Conservation (phyloP, 2,329 filamentous ascomycete species). For the Alternaria burnsii region DNA sequence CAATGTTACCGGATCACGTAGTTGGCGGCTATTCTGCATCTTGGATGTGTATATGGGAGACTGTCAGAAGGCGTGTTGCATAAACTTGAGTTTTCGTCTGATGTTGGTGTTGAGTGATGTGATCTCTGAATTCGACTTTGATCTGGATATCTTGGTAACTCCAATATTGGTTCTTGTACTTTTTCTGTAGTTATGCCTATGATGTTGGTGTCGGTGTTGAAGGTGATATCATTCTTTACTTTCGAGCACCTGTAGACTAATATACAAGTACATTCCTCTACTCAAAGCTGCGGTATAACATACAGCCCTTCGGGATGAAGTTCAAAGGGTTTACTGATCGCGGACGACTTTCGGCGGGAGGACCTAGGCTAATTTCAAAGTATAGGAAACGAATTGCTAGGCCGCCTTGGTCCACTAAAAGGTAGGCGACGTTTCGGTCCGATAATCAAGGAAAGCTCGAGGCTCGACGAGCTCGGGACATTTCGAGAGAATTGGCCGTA, state of each 20-base stretch:
- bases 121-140: neutral
- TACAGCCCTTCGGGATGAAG: neutral
- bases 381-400: neutral
- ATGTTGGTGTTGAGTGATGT: neutral
- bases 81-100: neutral
- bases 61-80: neutral
- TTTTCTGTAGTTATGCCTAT: neutral
- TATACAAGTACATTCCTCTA: neutral
- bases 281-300: neutral
- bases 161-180: neutral
- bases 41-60: neutral
- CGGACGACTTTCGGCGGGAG: neutral
- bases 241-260: neutral
- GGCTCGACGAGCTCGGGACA: neutral
- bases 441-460: neutral
- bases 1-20: constrained; percentile 26
- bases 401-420: neutral
- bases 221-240: neutral
- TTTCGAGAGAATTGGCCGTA: neutral
- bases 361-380: neutral
- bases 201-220: neutral
- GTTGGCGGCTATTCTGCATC: constrained; percentile 8
- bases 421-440: neutral
- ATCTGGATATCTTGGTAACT: neutral
- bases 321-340: neutral